A percentile compares a stretch with the other conserved stretches of the same genome.
phyloP scores from a whole-genome alignment of 2,329 filamentous ascomycete genomes.

The Neobulgaria alba region DNA sequence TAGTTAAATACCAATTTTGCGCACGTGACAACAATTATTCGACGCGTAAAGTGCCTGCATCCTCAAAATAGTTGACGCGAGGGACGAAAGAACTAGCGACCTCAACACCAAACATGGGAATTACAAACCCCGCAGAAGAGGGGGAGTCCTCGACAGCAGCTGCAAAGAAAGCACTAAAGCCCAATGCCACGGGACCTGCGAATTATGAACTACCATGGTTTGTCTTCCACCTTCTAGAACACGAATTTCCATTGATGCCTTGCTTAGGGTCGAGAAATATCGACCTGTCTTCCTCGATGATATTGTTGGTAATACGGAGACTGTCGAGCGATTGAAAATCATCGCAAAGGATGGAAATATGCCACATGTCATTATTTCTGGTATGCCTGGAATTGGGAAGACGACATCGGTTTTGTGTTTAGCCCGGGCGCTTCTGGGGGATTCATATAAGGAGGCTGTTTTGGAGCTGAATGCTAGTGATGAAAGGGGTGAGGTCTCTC shows the following conservation, averaged over 20 bases:
- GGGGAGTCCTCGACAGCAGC: conserved; percentile 53
- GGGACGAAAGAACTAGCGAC: too few species aligned
- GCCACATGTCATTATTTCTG: conserved; percentile 98
- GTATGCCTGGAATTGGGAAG: conserved; percentile 98
- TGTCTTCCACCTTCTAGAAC: conserved; percentile 1
- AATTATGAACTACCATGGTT: conserved; percentile 77
- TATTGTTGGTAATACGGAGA: conserved; percentile 95
- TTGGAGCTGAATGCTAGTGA: conserved; percentile 94
- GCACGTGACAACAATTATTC: too few species aligned
- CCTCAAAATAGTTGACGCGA: too few species aligned
- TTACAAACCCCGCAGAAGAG: conserved; percentile 29
- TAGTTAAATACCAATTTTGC: too few species aligned
- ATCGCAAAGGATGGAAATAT: conserved; percentile 98
- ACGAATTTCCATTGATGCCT: conserved; percentile 8
- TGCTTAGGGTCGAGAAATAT: conserved; percentile 98
- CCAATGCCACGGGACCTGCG: conserved; percentile 40
- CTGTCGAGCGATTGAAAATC: conserved; percentile 93
- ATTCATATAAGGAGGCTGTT: conserved; percentile 95
- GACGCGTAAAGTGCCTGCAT: conserved; percentile 21
- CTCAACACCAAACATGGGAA: conserved; percentile 19
- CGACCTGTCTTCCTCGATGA: conserved; percentile 91
- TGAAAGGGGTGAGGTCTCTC: conserved; percentile 57
- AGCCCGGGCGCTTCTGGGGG: conserved; percentile 81
- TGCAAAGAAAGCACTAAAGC: conserved; percentile 45
- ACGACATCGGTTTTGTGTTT: conserved; percentile 93